A percentile compares a stretch with the other conserved stretches of the same genome.
Conservation (phyloP, 306 rosid genomes). For the Quercus agrifolia region DNA sequence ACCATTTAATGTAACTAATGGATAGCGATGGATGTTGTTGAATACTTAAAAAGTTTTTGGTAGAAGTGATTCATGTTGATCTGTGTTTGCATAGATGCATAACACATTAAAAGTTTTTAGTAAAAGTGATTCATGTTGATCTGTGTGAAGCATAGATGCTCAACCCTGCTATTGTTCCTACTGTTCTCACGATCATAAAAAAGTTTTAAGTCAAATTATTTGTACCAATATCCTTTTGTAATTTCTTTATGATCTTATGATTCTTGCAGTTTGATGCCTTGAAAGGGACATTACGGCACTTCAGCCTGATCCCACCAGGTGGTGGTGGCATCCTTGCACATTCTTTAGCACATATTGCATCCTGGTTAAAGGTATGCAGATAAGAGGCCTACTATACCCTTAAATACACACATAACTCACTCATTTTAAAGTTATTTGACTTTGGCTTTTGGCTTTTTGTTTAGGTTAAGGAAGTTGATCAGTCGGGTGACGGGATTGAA, state of each 20-base stretch:
- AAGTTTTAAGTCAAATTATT: not conserved
- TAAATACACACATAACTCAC: not conserved
- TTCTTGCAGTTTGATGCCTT: constrained; percentile 72
- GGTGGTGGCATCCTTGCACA: constrained; percentile 84
- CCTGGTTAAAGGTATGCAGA: constrained; percentile 76
- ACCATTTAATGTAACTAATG: not conserved
- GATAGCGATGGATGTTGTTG: not conserved
- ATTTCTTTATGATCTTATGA: constrained; percentile 29
- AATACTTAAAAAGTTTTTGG: not conserved
- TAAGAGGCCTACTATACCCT: constrained; percentile 13
- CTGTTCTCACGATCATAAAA: not conserved
- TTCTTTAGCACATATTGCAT: constrained; percentile 74
- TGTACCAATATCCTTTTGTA: constrained; percentile 8
- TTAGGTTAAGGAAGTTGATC: constrained; percentile 74
- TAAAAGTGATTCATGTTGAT: not conserved
- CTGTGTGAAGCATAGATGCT: not conserved
- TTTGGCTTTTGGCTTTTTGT: constrained; percentile 20
- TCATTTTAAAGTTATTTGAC: constrained; percentile 6
- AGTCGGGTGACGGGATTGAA: constrained; percentile 82
- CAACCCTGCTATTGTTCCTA: not conserved
- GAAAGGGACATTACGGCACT: constrained; percentile 68
- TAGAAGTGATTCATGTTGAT: not conserved
- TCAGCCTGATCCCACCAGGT: constrained; percentile 72
- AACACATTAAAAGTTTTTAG: not conserved
- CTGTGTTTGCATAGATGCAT: not conserved